phyloP scores from a whole-genome alignment of 495 filamentous ascomycete species.

The Daldinia vernicosa region DNA sequence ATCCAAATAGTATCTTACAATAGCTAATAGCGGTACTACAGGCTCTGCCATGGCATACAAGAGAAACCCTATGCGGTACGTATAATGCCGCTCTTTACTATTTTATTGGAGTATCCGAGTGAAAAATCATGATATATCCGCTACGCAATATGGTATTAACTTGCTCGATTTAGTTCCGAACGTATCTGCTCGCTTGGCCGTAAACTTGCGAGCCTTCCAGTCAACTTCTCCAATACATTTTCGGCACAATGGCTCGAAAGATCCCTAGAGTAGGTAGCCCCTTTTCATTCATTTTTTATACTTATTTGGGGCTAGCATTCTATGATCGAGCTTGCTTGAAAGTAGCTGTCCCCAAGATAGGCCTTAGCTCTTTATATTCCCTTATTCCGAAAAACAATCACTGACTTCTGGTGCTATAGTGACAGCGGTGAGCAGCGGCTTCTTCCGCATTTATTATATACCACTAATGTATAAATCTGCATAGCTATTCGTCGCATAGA shows the following conservation, averaged over 20 bases:
- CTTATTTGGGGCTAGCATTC: too few species aligned
- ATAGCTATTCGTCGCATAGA: slow-evolving; percentile 49
- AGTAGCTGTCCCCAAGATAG: not conserved
- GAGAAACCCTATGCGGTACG: slow-evolving; percentile 63
- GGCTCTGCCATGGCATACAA: slow-evolving; percentile 79
- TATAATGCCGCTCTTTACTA: not conserved
- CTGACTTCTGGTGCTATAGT: slow-evolving; percentile 15
- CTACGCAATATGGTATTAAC: not conserved
- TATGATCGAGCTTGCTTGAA: not conserved
- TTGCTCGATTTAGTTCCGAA: slow-evolving; percentile 72
- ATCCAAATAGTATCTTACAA: not conserved
- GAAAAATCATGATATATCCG: not conserved
- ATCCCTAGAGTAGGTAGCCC: slow-evolving; percentile 50
- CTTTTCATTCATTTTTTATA: not conserved
- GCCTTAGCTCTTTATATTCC: not conserved
- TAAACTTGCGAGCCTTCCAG: slow-evolving; percentile 70
- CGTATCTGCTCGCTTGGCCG: slow-evolving; percentile 81
- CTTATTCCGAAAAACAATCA: not conserved
- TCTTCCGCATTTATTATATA: not conserved
- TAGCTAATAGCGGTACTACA: slow-evolving; percentile 7
- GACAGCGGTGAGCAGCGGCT: slow-evolving; percentile 41
- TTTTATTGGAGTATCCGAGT: not conserved
- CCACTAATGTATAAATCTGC: slow-evolving; percentile 12
- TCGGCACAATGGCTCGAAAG: slow-evolving; percentile 85
- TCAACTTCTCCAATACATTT: slow-evolving; percentile 79